These are phyloP conservation scores for Pelargonium nanum DNA, from an alignment of 345 rosid genomes.

Conservation along the genomic window DNA sequence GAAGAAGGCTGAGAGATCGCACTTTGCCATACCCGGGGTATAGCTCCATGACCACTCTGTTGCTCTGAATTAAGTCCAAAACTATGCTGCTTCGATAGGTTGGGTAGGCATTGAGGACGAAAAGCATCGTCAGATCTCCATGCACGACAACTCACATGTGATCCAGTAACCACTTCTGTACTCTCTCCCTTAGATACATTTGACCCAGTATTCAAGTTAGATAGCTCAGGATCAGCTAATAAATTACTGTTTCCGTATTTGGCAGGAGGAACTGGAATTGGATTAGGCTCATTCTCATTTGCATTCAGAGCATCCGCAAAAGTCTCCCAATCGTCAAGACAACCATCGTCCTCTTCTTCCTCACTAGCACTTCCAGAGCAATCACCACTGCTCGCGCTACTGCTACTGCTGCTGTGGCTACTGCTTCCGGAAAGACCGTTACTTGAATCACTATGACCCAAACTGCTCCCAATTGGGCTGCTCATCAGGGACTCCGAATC, in stretches of 20 bases:
- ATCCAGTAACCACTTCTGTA: slow-evolving; percentile 21
- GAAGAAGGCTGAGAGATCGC: slow-evolving; percentile 26
- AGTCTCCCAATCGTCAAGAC: slow-evolving; percentile 96
- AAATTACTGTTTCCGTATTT: slow-evolving; percentile 15
- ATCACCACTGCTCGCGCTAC: slow-evolving; percentile 59
- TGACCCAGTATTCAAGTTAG: slow-evolving; percentile 14
- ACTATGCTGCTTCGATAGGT: slow-evolving; percentile 57
- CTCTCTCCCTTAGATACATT: slow-evolving; percentile 11
- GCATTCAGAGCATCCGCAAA: slow-evolving; percentile 90
- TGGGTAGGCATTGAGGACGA: slow-evolving; percentile 75
- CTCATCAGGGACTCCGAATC: slow-evolving; percentile 48
- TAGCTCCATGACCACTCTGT: slow-evolving; percentile 32
- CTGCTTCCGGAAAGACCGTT: slow-evolving; percentile 34
- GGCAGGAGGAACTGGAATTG: slow-evolving; percentile 12
- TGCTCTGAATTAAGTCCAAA: slow-evolving; percentile 30
- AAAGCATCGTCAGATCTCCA: slow-evolving; percentile 78
- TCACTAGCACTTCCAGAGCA: slow-evolving; percentile 57
- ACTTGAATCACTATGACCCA: slow-evolving; percentile 30
- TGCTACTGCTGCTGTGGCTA: too few relatives aligned
- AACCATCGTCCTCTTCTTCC: slow-evolving; percentile 62
- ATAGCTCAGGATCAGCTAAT: slow-evolving; percentile 9
- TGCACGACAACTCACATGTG: slow-evolving; percentile 37
- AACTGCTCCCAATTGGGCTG: slow-evolving; percentile 34
- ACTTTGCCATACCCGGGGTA: slow-evolving; percentile 33
- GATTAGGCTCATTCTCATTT: slow-evolving; percentile 22